Evolutionary conservation across 2,329 filamentous ascomycete species (phyloP).

Genomic region (Penicillium sp.): DNA sequence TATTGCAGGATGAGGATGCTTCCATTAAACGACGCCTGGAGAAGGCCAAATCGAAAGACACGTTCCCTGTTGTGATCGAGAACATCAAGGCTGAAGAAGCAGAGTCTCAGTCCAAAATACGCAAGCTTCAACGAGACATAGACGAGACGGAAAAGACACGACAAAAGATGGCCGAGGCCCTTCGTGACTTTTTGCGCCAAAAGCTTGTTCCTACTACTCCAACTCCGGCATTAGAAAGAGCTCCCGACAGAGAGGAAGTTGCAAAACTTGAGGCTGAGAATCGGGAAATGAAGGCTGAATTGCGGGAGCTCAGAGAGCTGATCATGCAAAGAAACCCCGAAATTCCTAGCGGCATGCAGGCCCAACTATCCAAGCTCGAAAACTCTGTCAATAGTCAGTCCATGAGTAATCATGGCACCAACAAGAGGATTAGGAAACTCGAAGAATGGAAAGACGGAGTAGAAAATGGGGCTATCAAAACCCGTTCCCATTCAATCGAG

Average conservation of each 20-base stretch:
- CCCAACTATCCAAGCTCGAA: conserved; percentile 6
- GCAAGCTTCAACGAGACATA: conserved; percentile 5
- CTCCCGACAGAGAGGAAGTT: conserved; percentile 15
- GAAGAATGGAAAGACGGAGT: conserved; percentile 9
- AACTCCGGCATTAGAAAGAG: too few relatives aligned
- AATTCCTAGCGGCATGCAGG: neutral
- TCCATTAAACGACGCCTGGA: conserved; percentile 6
- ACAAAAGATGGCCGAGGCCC: neutral
- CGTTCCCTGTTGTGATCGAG: conserved; percentile 2
- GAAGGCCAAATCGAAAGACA: neutral
- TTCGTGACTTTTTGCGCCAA: neutral
- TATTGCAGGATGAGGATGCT: conserved; percentile 1
- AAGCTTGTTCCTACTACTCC: neutral
- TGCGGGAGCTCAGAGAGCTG: conserved; percentile 2
- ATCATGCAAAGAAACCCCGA: neutral
- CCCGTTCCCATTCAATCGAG: neutral
- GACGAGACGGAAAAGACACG: neutral
- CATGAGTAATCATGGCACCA: conserved; percentile 1
- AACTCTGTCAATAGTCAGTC: conserved; percentile 6
- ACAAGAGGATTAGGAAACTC: conserved; percentile 1
- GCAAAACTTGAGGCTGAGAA: conserved; percentile 26
- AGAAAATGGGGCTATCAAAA: neutral
- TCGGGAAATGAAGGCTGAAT: conserved; percentile 2
- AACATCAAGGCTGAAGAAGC: conserved; percentile 1
- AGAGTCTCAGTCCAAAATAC: neutral